Evolutionary conservation across 2,329 filamentous ascomycete genomes (phyloP), one percentile per base, ranked within the genome.

Genomic region (Fusarium solani-melongenae): DNA sequence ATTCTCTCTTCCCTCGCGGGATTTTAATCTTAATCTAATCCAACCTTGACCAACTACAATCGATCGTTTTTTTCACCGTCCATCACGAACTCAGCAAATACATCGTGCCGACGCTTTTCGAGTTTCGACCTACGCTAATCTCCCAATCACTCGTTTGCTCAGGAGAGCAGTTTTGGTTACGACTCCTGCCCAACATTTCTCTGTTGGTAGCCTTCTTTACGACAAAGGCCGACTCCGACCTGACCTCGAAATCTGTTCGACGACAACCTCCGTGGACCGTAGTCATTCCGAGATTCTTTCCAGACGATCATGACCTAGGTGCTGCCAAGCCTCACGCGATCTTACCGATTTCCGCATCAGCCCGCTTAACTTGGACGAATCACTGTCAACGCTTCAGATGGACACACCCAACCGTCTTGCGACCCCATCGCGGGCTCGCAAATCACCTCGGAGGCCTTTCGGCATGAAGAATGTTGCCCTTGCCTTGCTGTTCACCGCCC

Each of bases 81-180:
- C 55, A 56, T 62, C 57, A 73, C 72, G 62, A 72, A 69, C 59
- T 70, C 60, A 71, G 17, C 49, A 64, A 57, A 38, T 38, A 57
- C 55, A 64, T 57, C 66, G 57, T 63, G 39, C 61, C 64, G 46
- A 58, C 62, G 67, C 20, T 38, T 53, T 66, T 63, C 57, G 71
- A 74, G 55, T 60, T 67, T 65, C 69, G 71, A 61, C 62, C 69
- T 65, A 60, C 67, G 64, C 73, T 60, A 70, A 64, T 70, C 67
- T 60, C 39, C 41, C 60, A 64, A 66, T 64, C 70, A 74, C 70
- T 75, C 71, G 67, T 73, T 73, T 66, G 66, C 68, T 72, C 62
- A 65, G 39, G 59, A 72, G 75, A 77, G 69, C 46, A 69, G 64
- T 77, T 82, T 80, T 78, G 79, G 74, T 78, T 81, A 81, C 79